Conservation (phyloP, 2,329 filamentous ascomycete species). For the Curvularia hawaiiensis region DNA sequence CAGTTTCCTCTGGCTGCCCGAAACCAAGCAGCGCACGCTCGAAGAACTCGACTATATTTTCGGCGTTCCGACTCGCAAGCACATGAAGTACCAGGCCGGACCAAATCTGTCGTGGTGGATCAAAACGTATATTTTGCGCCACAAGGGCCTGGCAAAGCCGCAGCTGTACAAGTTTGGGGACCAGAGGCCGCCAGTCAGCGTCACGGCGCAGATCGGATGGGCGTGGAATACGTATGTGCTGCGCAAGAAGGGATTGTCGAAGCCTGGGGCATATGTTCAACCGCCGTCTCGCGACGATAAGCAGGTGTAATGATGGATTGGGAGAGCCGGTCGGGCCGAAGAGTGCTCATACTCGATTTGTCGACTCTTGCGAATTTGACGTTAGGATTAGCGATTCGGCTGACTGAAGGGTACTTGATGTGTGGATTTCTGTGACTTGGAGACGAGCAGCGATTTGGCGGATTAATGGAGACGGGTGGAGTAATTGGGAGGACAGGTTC, state of each 20-base stretch:
- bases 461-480: neutral
- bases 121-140: slow-evolving; percentile 50
- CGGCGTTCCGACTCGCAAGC: slow-evolving; percentile 50
- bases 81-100: slow-evolving; percentile 43
- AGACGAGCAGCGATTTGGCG: neutral
- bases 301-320: slow-evolving; percentile 14
- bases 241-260: slow-evolving; percentile 24
- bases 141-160: slow-evolving; percentile 44
- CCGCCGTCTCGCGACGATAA: slow-evolving; percentile 25
- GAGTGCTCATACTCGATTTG: neutral
- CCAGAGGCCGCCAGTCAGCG: slow-evolving; percentile 18
- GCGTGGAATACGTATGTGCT: slow-evolving; percentile 28
- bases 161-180: slow-evolving; percentile 48
- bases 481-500: neutral
- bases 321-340: neutral
- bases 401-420: no score
- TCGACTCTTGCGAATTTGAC: neutral
- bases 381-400: neutral
- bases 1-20: slow-evolving; percentile 59
- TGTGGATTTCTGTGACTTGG: neutral
- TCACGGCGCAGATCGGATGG: slow-evolving; percentile 27
- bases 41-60: slow-evolving; percentile 59
- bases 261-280: slow-evolving; percentile 23
- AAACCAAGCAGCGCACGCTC: slow-evolving; percentile 56
- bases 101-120: slow-evolving; percentile 53